Percentiles rank a stretch among this genome's conserved stretches.
Conservation (phyloP, 371 early-diverging fungal species). For the Haplosporangium sp. region DNA sequence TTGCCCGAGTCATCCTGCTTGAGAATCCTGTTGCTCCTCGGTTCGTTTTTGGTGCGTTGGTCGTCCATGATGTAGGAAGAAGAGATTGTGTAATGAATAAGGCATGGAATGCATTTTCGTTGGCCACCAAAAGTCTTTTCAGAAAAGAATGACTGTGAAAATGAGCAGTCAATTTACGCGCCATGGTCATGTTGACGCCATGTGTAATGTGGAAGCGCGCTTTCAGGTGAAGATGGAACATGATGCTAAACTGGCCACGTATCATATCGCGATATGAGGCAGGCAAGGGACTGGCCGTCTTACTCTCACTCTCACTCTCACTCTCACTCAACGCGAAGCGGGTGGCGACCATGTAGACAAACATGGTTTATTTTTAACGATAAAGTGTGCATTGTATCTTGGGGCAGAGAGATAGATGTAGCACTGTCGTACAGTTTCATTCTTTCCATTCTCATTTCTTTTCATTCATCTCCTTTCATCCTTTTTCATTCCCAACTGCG, state of each 20-base stretch:
- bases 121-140: constrained; percentile 1
- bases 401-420: not conserved
- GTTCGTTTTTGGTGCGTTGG: not conserved
- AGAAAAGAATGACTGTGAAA: not conserved
- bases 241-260: not conserved
- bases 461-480: not conserved
- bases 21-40: constrained; percentile 9
- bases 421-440: not conserved
- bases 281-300: too few relatives aligned
- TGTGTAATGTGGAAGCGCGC: not conserved
- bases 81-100: not conserved
- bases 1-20: constrained; percentile 29
- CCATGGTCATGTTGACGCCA: too few relatives aligned
- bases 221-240: not conserved
- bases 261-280: too few relatives aligned
- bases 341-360: too few relatives aligned
- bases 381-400: not conserved
- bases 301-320: not conserved
- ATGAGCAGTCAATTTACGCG: not conserved
- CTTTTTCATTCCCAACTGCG: not conserved
- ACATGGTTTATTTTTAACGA: too few relatives aligned
- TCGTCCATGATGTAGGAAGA: not conserved
- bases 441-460: not conserved
- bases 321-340: not conserved
- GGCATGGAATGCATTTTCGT: not conserved